phyloP scores from a whole-genome alignment of 192 early-diverging fungal species.

The Rhizophagus sp. region DNA sequence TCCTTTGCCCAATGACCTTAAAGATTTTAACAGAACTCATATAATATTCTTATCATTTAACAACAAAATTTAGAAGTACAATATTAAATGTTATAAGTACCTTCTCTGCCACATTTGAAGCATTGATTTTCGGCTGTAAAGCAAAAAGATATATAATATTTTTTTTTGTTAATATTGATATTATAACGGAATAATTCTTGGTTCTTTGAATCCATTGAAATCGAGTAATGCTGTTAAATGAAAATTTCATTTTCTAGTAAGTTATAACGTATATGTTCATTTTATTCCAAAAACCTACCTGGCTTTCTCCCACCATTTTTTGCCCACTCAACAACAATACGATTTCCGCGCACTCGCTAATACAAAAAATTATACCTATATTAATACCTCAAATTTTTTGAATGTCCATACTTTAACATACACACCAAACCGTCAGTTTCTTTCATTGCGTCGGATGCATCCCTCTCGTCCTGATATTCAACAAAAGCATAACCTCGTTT shows the following conservation, averaged over 20 bases:
- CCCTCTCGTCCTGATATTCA: slow-evolving; percentile 46
- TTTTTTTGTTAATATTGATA: not conserved
- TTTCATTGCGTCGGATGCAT: slow-evolving; percentile 21
- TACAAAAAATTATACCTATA: not conserved
- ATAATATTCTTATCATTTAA: not conserved
- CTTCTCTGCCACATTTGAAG: slow-evolving; percentile 29
- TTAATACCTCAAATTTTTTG: no score
- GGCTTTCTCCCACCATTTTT: slow-evolving; percentile 56
- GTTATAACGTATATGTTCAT: no score
- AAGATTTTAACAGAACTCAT: not conserved
- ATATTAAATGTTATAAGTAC: not conserved
- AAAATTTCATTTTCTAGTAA: not conserved
- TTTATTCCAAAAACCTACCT: slow-evolving; percentile 24
- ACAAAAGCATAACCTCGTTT: slow-evolving; percentile 59
- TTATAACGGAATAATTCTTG: not conserved
- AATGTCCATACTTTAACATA: not conserved
- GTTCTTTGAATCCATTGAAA: not conserved
- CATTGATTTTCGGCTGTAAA: slow-evolving; percentile 27
- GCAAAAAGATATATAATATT: not conserved
- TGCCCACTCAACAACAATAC: slow-evolving; percentile 56
- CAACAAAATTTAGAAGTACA: not conserved
- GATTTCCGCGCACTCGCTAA: slow-evolving; percentile 41
- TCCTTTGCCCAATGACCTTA: slow-evolving; percentile 33
- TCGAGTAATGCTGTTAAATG: not conserved
- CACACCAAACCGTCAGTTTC: slow-evolving; percentile 16